These are phyloP conservation scores for Candida ulmi DNA, from an alignment of 805 yeast species.

Conservation along the genomic window DNA sequence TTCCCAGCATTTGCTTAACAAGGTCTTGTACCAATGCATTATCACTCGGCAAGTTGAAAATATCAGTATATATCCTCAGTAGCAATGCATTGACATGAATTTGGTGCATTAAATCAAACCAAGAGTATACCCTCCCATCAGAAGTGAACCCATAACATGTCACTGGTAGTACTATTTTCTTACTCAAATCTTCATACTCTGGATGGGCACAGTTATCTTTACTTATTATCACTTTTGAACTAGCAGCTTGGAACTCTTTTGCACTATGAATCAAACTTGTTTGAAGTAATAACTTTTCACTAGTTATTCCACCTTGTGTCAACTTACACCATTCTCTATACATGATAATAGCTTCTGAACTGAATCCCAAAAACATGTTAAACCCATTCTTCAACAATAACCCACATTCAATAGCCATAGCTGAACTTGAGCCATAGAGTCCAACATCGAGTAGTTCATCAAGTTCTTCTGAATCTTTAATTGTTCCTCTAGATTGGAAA, in stretches of 20 bases:
- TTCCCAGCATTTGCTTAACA: slow-evolving; percentile 12
- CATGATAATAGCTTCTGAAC: slow-evolving; percentile 23
- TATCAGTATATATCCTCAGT: slow-evolving; percentile 28
- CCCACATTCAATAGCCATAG: slow-evolving; percentile 19
- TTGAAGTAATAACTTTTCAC: slow-evolving; percentile 16
- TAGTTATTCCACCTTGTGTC: slow-evolving; percentile 6
- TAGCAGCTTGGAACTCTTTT: slow-evolving; percentile 20
- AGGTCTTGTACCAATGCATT: slow-evolving; percentile 14
- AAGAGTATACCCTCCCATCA: slow-evolving; percentile 14
- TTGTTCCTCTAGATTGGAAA: slow-evolving; percentile 46
- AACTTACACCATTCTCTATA: slow-evolving; percentile 21
- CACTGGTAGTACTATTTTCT: slow-evolving; percentile 10
- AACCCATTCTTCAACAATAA: slow-evolving; percentile 21
- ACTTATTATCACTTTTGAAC: slow-evolving; percentile 10
- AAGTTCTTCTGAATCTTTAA: slow-evolving; percentile 42
- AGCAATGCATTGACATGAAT: slow-evolving; percentile 30
- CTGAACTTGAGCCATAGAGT: slow-evolving; percentile 14
- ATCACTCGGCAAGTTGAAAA: slow-evolving; percentile 27
- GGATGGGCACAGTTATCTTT: slow-evolving; percentile 17
- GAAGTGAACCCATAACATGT: slow-evolving; percentile 18
- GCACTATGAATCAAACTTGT: slow-evolving; percentile 23
- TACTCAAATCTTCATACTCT: slow-evolving; percentile 4
- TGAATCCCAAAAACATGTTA: slow-evolving; percentile 24
- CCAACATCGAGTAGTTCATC: slow-evolving; percentile 26
- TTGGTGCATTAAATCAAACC: slow-evolving; percentile 25